A percentile compares a stretch with the other conserved stretches of the same genome.
These are phyloP conservation scores for Acrocalymma vagum DNA, from an alignment of 2,329 filamentous ascomycete genomes.

Conservation along the genomic window DNA sequence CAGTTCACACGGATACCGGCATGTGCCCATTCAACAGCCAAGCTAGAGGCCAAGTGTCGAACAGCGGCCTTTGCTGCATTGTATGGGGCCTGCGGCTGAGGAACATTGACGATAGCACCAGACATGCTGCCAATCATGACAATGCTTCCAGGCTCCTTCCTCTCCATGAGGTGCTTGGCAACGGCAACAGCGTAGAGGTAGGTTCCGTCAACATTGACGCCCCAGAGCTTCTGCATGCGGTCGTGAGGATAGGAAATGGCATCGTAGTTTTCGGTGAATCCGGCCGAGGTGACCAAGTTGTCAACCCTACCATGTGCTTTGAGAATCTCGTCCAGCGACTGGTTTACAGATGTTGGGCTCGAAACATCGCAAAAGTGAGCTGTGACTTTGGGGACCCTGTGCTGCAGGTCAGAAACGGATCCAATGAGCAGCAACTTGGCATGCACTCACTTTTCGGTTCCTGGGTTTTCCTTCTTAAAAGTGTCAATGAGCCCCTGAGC, in stretches of 20 bases:
- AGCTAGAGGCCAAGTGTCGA: slow-evolving; percentile 82
- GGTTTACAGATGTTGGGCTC: slow-evolving; percentile 78
- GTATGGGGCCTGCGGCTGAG: slow-evolving; percentile 92
- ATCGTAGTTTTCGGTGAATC: slow-evolving; percentile 95
- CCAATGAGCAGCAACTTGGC: neutral
- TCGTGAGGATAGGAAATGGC: slow-evolving; percentile 91
- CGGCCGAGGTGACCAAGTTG: slow-evolving; percentile 92
- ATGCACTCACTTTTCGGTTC: slow-evolving; percentile 66
- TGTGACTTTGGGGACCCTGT: slow-evolving; percentile 80
- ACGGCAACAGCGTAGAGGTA: slow-evolving; percentile 87
- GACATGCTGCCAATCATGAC: slow-evolving; percentile 97
- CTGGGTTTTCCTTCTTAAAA: slow-evolving; percentile 82
- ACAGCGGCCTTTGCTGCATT: slow-evolving; percentile 94
- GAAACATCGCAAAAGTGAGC: slow-evolving; percentile 91
- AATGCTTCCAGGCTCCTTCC: slow-evolving; percentile 81
- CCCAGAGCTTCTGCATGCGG: slow-evolving; percentile 91
- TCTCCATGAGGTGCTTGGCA: slow-evolving; percentile 87
- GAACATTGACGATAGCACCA: slow-evolving; percentile 91
- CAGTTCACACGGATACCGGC: slow-evolving; percentile 92
- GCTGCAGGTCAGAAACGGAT: neutral
- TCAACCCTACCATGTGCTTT: slow-evolving; percentile 82
- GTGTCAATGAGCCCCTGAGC: slow-evolving; percentile 76
- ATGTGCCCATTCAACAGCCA: slow-evolving; percentile 93
- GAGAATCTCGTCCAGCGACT: slow-evolving; percentile 75
- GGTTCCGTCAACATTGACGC: slow-evolving; percentile 91